A percentile compares a stretch with the other conserved stretches of the same genome.
phyloP scores from a whole-genome alignment of 164 flowering plant species.

The Liquidambar formosana region DNA sequence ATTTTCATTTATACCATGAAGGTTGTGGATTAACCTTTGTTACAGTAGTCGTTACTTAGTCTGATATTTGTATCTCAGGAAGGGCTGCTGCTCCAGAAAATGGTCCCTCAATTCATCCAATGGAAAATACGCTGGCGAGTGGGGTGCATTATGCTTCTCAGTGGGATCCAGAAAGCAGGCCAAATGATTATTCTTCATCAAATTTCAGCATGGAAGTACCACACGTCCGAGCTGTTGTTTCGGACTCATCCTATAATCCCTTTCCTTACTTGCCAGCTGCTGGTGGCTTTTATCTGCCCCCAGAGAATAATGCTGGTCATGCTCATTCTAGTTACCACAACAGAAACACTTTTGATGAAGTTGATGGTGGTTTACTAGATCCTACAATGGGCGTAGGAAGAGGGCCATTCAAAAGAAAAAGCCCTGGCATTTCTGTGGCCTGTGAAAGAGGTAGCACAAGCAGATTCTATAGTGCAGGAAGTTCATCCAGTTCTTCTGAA shows the following conservation, averaged over 20 bases:
- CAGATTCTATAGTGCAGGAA: slow-evolving; percentile 16
- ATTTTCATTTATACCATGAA: neutral
- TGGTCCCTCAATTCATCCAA: slow-evolving; percentile 7
- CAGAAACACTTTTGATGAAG: neutral
- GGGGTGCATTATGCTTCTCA: slow-evolving; percentile 5
- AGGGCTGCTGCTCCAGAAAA: slow-evolving; percentile 7
- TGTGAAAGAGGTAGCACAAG: slow-evolving; percentile 21
- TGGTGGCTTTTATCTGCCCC: slow-evolving; percentile 3
- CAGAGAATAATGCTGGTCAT: slow-evolving; percentile 10
- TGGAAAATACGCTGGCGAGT: neutral
- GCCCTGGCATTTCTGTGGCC: neutral
- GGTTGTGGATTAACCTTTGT: neutral
- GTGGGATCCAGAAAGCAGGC: neutral
- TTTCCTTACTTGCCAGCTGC: slow-evolving; percentile 4
- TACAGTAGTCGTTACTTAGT: neutral
- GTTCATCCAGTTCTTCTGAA: slow-evolving; percentile 18
- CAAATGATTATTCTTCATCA: slow-evolving; percentile 8
- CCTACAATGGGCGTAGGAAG: slow-evolving; percentile 4
- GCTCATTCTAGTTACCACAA: neutral
- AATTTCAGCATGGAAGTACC: slow-evolving; percentile 3
- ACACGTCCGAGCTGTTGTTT: neutral
- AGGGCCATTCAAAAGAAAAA: slow-evolving; percentile 22
- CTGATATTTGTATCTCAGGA: slow-evolving; percentile 14
- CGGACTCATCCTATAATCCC: slow-evolving; percentile 11
- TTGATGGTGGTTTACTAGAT: slow-evolving; percentile 13